A percentile compares a stretch with the other conserved stretches of the same genome.
Conservation (phyloP, 2,329 filamentous ascomycete genomes). For the Aspergillus nomiae region DNA sequence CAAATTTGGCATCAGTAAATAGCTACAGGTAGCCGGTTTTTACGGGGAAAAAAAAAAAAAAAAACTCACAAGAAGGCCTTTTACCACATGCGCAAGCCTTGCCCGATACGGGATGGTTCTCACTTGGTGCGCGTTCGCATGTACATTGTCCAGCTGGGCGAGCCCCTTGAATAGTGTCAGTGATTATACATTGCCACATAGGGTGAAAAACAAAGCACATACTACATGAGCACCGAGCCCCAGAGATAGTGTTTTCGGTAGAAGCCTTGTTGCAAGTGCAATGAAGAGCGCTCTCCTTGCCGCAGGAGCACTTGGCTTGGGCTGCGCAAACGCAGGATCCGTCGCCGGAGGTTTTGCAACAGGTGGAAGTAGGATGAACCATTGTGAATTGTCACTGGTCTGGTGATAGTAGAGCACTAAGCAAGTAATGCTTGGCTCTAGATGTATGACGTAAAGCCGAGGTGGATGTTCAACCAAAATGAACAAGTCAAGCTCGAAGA, state of each 20-base stretch:
- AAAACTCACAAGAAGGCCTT: constrained; percentile 62
- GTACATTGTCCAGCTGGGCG: constrained; percentile 80
- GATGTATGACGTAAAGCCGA: constrained; percentile 1
- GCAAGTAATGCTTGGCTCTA: background rate
- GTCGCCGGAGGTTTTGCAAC: constrained; percentile 60
- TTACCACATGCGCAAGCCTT: constrained; percentile 75
- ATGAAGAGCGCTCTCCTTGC: constrained; percentile 80
- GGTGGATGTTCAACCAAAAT: background rate
- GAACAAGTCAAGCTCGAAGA: background rate
- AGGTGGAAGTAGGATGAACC: constrained; percentile 53
- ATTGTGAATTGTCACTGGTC: constrained; percentile 31
- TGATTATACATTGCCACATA: constrained; percentile 8
- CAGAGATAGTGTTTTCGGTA: constrained; percentile 72
- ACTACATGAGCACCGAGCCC: constrained; percentile 81
- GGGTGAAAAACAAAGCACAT: constrained; percentile 31
- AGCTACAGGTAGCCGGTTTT: background rate
- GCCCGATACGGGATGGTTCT: constrained; percentile 66
- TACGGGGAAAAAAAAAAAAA: background rate
- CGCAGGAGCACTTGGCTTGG: constrained; percentile 78
- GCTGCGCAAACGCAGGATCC: constrained; percentile 60
- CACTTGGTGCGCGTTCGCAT: constrained; percentile 69
- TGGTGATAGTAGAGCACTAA: background rate
- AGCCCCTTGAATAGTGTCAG: constrained; percentile 50
- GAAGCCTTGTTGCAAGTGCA: constrained; percentile 80
- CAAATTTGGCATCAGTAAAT: constrained; percentile 14